Base-by-base conservation (phyloP, 257 asterid species). In the Solanum paucissectum region DNA sequence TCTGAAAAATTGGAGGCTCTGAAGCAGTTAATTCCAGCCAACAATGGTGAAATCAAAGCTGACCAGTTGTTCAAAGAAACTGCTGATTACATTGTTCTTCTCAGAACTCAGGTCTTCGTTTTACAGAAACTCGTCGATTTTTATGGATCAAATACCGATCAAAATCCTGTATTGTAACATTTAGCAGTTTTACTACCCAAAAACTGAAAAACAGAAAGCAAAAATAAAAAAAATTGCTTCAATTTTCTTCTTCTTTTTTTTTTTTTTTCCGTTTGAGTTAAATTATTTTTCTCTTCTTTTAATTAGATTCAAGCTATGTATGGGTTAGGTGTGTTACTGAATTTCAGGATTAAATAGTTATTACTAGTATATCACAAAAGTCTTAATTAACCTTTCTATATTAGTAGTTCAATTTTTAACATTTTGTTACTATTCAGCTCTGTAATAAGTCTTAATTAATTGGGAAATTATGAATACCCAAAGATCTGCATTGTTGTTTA, bases 1-100 rank as follows among this genome's bases (percentile, higher is more conserved):
- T 88, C 98, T 64, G 94, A 93, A 87, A 96, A 96, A 91, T 87
- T 96, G 89, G 95, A 92, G 89, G 96, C 97, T 27, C 94, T 96
- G 18, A 94, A 92, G 72, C 93, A 86, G 86, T 97, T 95, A 55
- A 89, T 95, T 38, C 97, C 98, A 0, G 90, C 92, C 10, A 89
- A 91, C 49, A 86, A 85, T 9, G 87, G 85, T 0, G 93, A 88
- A 10, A 86, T 87, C 46, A 94, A 93, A 77, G 82, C 93, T 5
- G 99, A 93, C 32, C 92, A 93, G 86, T 88, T 96, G 73, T 96
- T 94, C 29, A 91, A 91, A 83, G 97, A 96, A 87, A 94, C 99
- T 7, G 95, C 98, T 38, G 91, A 93, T 85, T 94, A 95, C 95
- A 96, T 96, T 90, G 94, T 92, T 16, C 95, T 91, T 42, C 92